Conservation (phyloP, 2,329 filamentous ascomycete genomes). For the Ceratocystis papillata region DNA sequence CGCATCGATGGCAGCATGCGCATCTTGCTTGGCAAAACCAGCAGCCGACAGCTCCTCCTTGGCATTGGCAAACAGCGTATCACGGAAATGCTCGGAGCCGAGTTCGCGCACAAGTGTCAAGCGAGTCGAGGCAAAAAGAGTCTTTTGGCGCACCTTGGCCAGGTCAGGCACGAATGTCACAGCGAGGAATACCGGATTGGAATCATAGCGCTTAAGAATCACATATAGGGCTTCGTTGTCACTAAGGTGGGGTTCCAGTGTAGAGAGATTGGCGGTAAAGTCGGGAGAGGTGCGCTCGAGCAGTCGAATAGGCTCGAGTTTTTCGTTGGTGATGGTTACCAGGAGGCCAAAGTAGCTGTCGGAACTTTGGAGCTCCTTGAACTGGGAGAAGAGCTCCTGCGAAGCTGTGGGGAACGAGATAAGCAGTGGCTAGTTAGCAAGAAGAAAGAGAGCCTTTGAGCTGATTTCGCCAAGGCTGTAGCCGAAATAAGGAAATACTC, state of each 20-base stretch:
- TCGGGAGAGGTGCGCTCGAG: slow-evolving; percentile 44
- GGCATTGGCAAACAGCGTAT: slow-evolving; percentile 62
- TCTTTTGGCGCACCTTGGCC: slow-evolving; percentile 73
- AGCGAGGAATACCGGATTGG: slow-evolving; percentile 50
- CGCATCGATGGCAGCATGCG: slow-evolving; percentile 52
- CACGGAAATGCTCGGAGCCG: slow-evolving; percentile 66
- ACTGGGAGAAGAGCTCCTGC: slow-evolving; percentile 62
- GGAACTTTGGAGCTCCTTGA: slow-evolving; percentile 56
- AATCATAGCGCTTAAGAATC: slow-evolving; percentile 57
- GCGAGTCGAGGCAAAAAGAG: slow-evolving; percentile 70
- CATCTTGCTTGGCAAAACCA: slow-evolving; percentile 64
- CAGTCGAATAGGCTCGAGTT: slow-evolving; percentile 49
- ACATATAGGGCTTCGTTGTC: slow-evolving; percentile 60
- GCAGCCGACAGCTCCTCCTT: slow-evolving; percentile 55
- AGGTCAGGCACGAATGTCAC: slow-evolving; percentile 70
- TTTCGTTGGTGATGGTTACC: slow-evolving; percentile 57
- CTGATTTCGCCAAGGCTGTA: background rate
- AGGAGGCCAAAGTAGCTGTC: slow-evolving; percentile 57
- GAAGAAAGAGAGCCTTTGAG: background rate
- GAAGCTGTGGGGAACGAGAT: slow-evolving; percentile 45
- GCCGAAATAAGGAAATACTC: slow-evolving; percentile 26
- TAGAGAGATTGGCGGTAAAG: slow-evolving; percentile 54
- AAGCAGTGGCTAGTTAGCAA: background rate
- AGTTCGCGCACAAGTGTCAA: slow-evolving; percentile 66
- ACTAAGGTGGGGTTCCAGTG: slow-evolving; percentile 53